Conservation (phyloP, 306 rosid genomes). For the Carpinus fangiana region DNA sequence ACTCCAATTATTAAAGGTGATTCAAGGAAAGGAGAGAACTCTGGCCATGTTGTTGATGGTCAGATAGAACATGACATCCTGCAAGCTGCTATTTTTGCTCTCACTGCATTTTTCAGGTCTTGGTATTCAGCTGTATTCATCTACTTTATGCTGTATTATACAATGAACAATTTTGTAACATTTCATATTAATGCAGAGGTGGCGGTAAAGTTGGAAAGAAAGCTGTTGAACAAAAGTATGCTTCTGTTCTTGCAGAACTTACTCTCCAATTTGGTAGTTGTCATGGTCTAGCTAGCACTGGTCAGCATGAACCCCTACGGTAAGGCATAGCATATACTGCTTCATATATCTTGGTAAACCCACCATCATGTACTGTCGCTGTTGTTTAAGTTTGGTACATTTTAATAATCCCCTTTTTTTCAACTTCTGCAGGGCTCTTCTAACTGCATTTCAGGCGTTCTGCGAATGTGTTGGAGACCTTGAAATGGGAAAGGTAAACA, state of each 20-base stretch:
- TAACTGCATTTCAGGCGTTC: constrained; percentile 91
- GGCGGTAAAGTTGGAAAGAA: constrained; percentile 95
- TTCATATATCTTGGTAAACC: constrained; percentile 16
- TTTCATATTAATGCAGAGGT: constrained; percentile 64
- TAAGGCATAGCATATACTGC: constrained; percentile 32
- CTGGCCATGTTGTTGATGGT: constrained; percentile 50
- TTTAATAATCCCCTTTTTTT: constrained; percentile 17
- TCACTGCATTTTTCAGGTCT: constrained; percentile 95
- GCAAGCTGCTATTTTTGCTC: constrained; percentile 85
- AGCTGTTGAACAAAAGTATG: constrained; percentile 87
- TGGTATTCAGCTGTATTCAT: constrained; percentile 12
- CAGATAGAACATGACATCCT: constrained; percentile 68
- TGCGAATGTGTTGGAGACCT: constrained; percentile 99
- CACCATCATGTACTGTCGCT: not conserved
- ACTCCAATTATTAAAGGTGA: constrained; percentile 57
- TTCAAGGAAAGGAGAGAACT: constrained; percentile 52
- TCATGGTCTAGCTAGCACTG: constrained; percentile 70
- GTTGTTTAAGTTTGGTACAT: not conserved
- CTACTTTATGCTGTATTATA: constrained; percentile 20
- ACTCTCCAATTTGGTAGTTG: constrained; percentile 92
- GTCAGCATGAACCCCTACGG: constrained; percentile 84
- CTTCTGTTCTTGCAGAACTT: constrained; percentile 93
- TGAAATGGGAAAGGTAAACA: constrained; percentile 96
- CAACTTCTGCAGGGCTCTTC: constrained; percentile 71
- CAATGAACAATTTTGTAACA: constrained; percentile 24